Evolutionary conservation across 805 yeast genomes (phyloP), one percentile per base, ranked within the genome.

Genomic region (Clavispora vitiphila): DNA sequence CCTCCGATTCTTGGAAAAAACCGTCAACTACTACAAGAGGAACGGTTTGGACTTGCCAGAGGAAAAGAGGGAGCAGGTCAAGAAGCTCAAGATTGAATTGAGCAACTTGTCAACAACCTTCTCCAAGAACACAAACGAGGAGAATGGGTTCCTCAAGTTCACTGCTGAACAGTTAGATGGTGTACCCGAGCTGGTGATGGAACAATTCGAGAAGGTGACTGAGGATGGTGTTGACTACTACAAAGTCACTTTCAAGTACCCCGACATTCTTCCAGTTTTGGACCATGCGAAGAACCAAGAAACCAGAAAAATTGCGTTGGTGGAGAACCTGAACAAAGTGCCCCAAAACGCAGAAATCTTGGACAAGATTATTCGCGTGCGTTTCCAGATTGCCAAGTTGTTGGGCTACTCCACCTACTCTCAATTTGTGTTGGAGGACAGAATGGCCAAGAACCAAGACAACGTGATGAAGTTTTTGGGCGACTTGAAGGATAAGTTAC

Each of bases 181-280:
- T 30, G 83, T 87, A 34, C 90, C 95, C 2, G 71, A 73, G 30
- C 78, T 77, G 43, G 77, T 77, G 2, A 51, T 84, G 49, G 72
- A 71, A 15, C 83, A 76, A 55, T 82, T 80, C 54, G 83, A 74
- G 40, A 64, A 61, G 42, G 65, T 68, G 19, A 64, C 65, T 26
- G 64, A 62, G 9, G 72, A 66, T 16, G 77, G 68, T 18, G 71
- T 64, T 14, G 63, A 61, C 14, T 60, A 64, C 39, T 60, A 58
- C 46, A 82, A 82, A 56, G 83, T 87, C 71, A 83, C 93, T 2
- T 85, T 77, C 67, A 86, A 87, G 60, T 84, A 83, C 54, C 93
- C 95, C 1, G 95, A 86, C 56, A 61, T 83, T 37, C 67, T 82
- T 47, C 95, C 95, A 2, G 83, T 83, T n/a, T 61, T 85, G 60